Conservation (phyloP, 1,284 basidiomycete species). For the Pisolithus thermaeus region DNA sequence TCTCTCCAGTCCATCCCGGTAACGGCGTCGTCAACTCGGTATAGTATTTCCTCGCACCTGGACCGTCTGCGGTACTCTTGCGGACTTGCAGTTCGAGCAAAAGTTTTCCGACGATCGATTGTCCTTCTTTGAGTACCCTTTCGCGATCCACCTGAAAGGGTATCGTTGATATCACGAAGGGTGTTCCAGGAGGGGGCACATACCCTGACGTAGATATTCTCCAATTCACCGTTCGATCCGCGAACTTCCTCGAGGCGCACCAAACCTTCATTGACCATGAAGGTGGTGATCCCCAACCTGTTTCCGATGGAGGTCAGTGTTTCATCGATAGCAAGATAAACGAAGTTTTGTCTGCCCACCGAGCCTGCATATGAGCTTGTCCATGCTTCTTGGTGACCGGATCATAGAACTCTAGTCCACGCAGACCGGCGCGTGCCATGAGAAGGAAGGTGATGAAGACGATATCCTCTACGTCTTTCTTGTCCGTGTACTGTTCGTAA, state of each 20-base stretch:
- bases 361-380: conserved; percentile 89
- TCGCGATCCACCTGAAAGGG: conserved; percentile 58
- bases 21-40: conserved; percentile 67
- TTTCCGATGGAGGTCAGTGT: neutral
- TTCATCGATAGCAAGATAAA: neutral
- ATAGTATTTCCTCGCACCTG: conserved; percentile 71
- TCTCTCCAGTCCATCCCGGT: conserved; percentile 65
- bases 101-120: conserved; percentile 62
- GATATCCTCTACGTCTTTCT: conserved; percentile 68
- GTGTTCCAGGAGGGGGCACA: conserved; percentile 17
- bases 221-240: conserved; percentile 47
- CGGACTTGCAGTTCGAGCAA: conserved; percentile 74
- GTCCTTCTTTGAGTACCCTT: conserved; percentile 59
- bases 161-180: neutral
- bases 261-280: conserved; percentile 67
- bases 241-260: conserved; percentile 65
- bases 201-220: conserved; percentile 67
- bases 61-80: conserved; percentile 77
- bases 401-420: conserved; percentile 79
- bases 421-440: conserved; percentile 79
- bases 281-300: conserved; percentile 76
- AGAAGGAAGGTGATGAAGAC: conserved; percentile 77
- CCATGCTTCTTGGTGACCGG: conserved; percentile 76
- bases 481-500: conserved; percentile 51
- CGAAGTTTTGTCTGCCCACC: conserved; percentile 36